Evolutionary conservation across 2,329 filamentous ascomycete species (phyloP).

Genomic region (Rhinocladiella mackenziei): DNA sequence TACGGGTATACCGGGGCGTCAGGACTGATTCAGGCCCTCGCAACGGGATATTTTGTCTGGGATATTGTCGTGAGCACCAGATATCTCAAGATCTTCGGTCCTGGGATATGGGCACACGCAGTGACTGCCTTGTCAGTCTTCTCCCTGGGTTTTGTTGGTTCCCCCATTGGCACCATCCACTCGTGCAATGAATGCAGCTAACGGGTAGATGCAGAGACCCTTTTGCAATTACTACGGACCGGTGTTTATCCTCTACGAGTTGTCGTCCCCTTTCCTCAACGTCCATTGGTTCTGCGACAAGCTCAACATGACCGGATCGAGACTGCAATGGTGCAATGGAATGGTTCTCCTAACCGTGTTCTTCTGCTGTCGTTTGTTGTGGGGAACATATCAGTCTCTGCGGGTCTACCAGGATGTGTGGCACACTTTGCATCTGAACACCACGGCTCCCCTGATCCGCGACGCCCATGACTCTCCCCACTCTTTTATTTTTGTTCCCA

Average conservation of each 20-base stretch:
- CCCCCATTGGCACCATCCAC: not conserved
- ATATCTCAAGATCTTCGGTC: constrained; percentile 56
- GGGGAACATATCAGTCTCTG: constrained; percentile 59
- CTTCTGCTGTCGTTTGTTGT: constrained; percentile 59
- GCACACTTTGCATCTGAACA: constrained; percentile 46
- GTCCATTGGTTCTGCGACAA: constrained; percentile 70
- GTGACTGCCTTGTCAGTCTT: constrained; percentile 59
- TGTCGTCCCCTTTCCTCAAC: constrained; percentile 63
- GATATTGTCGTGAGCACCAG: constrained; percentile 56
- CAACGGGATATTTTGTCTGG: constrained; percentile 62
- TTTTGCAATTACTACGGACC: constrained; percentile 64
- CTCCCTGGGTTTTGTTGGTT: constrained; percentile 58
- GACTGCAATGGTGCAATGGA: constrained; percentile 61
- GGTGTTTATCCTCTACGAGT: constrained; percentile 64
- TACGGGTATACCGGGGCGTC: constrained; percentile 59
- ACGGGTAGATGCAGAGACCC: constrained; percentile 48
- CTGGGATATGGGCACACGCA: constrained; percentile 60
- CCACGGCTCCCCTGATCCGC: constrained; percentile 32
- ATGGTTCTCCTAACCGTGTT: constrained; percentile 56
- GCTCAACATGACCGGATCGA: constrained; percentile 59
- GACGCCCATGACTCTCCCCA: constrained; percentile 24
- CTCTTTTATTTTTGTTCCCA: constrained; percentile 24
- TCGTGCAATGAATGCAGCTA: constrained; percentile 5
- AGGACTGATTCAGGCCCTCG: constrained; percentile 58
- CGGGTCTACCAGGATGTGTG: constrained; percentile 59